These are phyloP conservation scores for Plasmodium berghei DNA, from an alignment of 169 alveolate genomes.

Conservation along the genomic window DNA sequence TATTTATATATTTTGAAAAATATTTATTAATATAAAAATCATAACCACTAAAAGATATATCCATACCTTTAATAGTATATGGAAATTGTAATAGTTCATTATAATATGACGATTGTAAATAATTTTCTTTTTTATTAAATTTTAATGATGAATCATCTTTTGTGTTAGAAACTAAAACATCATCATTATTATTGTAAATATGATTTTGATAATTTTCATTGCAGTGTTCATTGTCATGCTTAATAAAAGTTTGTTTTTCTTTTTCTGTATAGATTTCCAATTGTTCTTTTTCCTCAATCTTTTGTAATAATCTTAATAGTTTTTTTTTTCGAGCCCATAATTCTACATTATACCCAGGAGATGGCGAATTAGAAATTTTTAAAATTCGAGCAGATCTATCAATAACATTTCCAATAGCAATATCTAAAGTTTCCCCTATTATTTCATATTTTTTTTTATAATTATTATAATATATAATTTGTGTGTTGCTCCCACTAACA, in stretches of 20 bases:
- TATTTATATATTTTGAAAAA: conserved; percentile 43
- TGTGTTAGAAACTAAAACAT: not conserved
- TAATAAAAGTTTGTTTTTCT: not conserved
- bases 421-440: conserved; percentile 98
- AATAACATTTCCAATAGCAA: conserved; percentile 98
- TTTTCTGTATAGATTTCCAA: not conserved
- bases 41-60: conserved; percentile 94
- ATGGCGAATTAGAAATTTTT: conserved; percentile 97
- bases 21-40: conserved; percentile 69
- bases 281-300: not conserved
- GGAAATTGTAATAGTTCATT: conserved; percentile 94
- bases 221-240: not conserved
- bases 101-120: conserved; percentile 24
- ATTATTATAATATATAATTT: conserved; percentile 92
- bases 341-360: conserved; percentile 99
- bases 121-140: not conserved
- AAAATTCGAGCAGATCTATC: conserved; percentile 98
- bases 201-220: too few species aligned
- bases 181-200: not conserved
- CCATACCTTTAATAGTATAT: conserved; percentile 99
- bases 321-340: conserved; percentile 91
- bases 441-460: conserved; percentile 93
- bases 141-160: not conserved
- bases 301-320: conserved; percentile 53
- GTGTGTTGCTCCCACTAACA: conserved; percentile 99